Evolutionary conservation across 2,329 filamentous ascomycete species (phyloP), one percentile per base, ranked within the genome.

Genomic region (Thielaviopsis punctulata): DNA sequence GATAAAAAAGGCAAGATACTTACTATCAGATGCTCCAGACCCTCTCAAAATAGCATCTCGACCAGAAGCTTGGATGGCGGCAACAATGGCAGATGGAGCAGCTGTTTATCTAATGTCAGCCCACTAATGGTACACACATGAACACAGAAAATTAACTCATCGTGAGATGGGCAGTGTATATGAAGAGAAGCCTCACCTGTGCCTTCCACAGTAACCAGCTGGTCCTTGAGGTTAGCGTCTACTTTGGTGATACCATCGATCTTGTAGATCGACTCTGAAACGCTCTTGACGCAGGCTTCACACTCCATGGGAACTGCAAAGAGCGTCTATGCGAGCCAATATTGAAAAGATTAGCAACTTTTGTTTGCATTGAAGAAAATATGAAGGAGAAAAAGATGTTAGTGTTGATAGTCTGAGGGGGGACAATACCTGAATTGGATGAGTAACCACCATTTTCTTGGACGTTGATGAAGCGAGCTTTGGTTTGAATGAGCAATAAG

Each of bases 281-380:
- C 81, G 61, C 87, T 82, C 66, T 89, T 83, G 65, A 95, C 79
- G 70, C 92, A 96, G 62, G 76, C 73, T 61, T 94, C 83, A 70
- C 92, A 96, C 68, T 82, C 87, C 73, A 96, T 82, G 52, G 88
- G 89, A 60, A 96, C 92, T 57, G 90, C 88, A 67, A 96, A 96
- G 58, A 90, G 83, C 56, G 90, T 94, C 84, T 96, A 58, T 59
- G 58, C 39, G 47, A 45, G 49, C 44, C 8, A 23, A 5, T 21
- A 8, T 23, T 21, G 30, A 15, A 5, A 3, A 15, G 39, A 41
- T 46, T 49, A 47, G 41, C 36, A 25, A 18, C 21, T 5, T 8
- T 24, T 13, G 2, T 39, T n/a, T 23, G 48, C 23, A 22, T 44
- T 36, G 15, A 10, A 13, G 23, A 24, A 49, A 49, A 21, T 10